phyloP scores from a whole-genome alignment of 768 basidiomycete genomes.

The Serendipita sp. region DNA sequence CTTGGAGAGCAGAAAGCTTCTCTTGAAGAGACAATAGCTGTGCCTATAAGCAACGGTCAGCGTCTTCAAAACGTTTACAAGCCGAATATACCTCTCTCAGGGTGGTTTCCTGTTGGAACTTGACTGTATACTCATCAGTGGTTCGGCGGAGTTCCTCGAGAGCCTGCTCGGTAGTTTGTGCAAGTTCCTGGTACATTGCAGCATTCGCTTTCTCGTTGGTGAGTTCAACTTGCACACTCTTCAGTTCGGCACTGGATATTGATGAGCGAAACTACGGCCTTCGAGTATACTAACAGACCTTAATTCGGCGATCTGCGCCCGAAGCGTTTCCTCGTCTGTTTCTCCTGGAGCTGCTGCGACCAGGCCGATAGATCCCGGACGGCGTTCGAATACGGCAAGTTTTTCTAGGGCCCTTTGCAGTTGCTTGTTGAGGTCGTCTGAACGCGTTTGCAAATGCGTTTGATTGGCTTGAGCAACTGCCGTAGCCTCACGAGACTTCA shows the following conservation, averaged over 20 bases:
- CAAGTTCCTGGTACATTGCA: conserved; percentile 51
- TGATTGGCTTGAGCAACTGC: conserved; percentile 62
- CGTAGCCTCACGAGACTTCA: conserved; percentile 52
- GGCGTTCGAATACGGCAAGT: conserved; percentile 69
- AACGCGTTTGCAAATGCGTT: conserved; percentile 58
- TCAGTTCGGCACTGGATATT: conserved; percentile 47
- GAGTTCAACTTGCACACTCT: conserved; percentile 63
- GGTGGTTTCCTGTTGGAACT: background rate
- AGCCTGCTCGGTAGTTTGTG: conserved; percentile 20
- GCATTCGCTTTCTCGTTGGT: conserved; percentile 71
- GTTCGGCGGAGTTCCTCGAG: background rate
- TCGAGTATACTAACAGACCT: conserved; percentile 30
- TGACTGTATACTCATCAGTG: background rate
- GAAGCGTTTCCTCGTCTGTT: conserved; percentile 60
- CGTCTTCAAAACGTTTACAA: background rate
- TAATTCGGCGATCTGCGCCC: conserved; percentile 71
- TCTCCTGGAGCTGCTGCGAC: conserved; percentile 18
- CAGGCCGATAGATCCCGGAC: conserved; percentile 23
- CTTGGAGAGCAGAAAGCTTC: conserved; percentile 35
- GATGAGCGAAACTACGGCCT: background rate
- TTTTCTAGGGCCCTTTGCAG: conserved; percentile 70
- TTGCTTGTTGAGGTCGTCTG: conserved; percentile 42
- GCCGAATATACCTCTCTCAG: background rate
- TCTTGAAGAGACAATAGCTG: conserved; percentile 48
- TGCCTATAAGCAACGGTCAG: conserved; percentile 26